Evolutionary conservation across 768 basidiomycete species (phyloP).

Genomic region (Lactifluus volemus): DNA sequence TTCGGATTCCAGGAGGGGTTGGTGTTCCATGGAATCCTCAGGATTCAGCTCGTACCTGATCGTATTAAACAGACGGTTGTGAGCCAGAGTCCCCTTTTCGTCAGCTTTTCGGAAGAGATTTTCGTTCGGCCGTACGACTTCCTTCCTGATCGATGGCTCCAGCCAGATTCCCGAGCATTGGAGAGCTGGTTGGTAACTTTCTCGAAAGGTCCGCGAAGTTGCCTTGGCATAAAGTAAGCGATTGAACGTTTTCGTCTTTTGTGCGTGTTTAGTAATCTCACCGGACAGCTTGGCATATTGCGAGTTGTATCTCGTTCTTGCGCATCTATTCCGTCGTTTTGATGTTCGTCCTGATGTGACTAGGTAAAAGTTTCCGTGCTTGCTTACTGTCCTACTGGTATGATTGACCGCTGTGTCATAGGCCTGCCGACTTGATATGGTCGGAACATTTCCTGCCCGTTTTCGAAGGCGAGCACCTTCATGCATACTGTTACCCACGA

Average conservation of each 20-base stretch:
- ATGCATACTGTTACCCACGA: slow-evolving; percentile 10
- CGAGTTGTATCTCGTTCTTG: slow-evolving; percentile 20
- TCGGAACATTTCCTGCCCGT: slow-evolving; percentile 12
- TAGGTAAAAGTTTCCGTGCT: background rate
- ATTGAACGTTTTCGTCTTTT: background rate
- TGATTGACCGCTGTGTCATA: background rate
- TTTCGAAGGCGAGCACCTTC: slow-evolving; percentile 11
- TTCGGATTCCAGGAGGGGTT: slow-evolving; percentile 9
- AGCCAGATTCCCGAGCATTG: background rate
- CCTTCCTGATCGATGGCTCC: slow-evolving; percentile 20
- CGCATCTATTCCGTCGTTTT: slow-evolving; percentile 21
- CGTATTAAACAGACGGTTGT: background rate
- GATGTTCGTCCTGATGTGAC: slow-evolving; percentile 12
- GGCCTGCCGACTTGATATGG: slow-evolving; percentile 7
- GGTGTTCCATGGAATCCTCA: background rate
- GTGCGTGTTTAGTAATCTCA: background rate
- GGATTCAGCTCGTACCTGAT: background rate
- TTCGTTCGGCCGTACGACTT: slow-evolving; percentile 16
- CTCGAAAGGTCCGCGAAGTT: slow-evolving; percentile 20
- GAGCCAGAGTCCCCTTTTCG: slow-evolving; percentile 12
- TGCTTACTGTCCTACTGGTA: background rate
- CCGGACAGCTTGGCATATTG: slow-evolving; percentile 17
- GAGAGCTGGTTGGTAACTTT: slow-evolving; percentile 17
- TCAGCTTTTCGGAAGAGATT: slow-evolving; percentile 8
- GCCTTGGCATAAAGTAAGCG: slow-evolving; percentile 20